phyloP scores from a whole-genome alignment of 2,329 filamentous ascomycete genomes.

The Cadophora sp. region DNA sequence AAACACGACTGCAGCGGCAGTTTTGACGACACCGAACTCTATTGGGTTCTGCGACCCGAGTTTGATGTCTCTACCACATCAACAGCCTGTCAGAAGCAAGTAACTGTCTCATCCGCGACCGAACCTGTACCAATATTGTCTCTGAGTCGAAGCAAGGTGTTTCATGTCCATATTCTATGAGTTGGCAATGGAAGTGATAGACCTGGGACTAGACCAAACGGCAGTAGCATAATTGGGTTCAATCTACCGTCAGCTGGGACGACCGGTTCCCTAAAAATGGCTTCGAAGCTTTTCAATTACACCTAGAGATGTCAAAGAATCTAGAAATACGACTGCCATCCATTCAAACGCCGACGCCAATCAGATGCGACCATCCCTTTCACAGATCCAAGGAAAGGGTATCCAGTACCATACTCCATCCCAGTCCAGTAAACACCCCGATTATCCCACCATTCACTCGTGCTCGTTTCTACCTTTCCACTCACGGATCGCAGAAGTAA shows the following conservation, averaged over 20 bases:
- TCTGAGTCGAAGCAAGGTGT: too few relatives aligned
- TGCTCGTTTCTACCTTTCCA: not conserved
- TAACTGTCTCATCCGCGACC: too few relatives aligned
- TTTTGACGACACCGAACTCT: too few relatives aligned
- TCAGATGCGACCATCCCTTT: not conserved
- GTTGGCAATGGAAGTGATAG: too few relatives aligned
- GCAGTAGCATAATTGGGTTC: not conserved
- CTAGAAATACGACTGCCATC: not conserved
- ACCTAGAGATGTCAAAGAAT: not conserved
- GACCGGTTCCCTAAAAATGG: not conserved
- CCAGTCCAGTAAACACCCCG: not conserved
- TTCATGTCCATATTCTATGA: too few relatives aligned
- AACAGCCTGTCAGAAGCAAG: too few relatives aligned
- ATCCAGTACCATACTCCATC: conserved; percentile 9
- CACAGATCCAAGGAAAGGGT: not conserved
- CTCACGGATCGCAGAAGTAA: conserved; percentile 27
- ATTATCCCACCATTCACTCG: not conserved
- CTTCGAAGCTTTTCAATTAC: not conserved
- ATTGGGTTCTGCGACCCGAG: too few relatives aligned
- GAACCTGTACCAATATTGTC: too few relatives aligned
- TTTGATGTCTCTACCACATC: too few relatives aligned
- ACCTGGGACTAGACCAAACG: not conserved
- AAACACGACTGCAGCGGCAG: too few relatives aligned
- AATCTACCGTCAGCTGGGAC: not conserved
- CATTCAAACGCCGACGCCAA: not conserved